Percentiles rank a stretch among this genome's conserved stretches.
Conservation (phyloP, 345 rosid genomes). For the Populus alba region DNA sequence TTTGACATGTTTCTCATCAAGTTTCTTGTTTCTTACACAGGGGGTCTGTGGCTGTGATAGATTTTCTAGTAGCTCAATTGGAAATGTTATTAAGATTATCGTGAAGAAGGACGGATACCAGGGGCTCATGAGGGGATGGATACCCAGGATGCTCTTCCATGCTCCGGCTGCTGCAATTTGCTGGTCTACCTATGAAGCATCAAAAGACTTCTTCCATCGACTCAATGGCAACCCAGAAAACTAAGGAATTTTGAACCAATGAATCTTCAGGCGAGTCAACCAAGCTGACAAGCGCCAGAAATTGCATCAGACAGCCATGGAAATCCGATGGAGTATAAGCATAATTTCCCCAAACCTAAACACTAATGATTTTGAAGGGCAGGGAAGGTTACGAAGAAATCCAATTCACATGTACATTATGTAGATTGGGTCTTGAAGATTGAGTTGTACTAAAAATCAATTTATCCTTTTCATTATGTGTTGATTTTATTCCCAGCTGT, state of each 20-base stretch:
- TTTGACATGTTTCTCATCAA: background rate
- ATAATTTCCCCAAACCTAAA: no score
- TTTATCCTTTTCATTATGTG: no score
- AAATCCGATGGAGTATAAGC: no score
- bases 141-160: slow-evolving; percentile 67
- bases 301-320: no score
- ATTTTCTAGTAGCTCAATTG: slow-evolving; percentile 37
- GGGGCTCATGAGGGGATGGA: slow-evolving; percentile 69
- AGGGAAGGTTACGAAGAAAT: no score
- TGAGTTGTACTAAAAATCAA: no score
- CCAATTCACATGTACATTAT: no score
- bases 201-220: slow-evolving; percentile 52
- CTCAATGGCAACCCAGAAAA: slow-evolving; percentile 18
- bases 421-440: no score
- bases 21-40: slow-evolving; percentile 14
- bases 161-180: slow-evolving; percentile 77
- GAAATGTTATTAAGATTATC: slow-evolving; percentile 41
- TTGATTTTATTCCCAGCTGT: no score
- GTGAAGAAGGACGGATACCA: slow-evolving; percentile 54
- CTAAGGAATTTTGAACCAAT: background rate
- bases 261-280: no score
- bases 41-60: slow-evolving; percentile 49
- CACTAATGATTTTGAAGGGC: no score
- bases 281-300: no score
- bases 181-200: slow-evolving; percentile 72